Base-by-base conservation (phyloP, 495 filamentous ascomycete species). In the Pseudotulostoma volvatum region DNA sequence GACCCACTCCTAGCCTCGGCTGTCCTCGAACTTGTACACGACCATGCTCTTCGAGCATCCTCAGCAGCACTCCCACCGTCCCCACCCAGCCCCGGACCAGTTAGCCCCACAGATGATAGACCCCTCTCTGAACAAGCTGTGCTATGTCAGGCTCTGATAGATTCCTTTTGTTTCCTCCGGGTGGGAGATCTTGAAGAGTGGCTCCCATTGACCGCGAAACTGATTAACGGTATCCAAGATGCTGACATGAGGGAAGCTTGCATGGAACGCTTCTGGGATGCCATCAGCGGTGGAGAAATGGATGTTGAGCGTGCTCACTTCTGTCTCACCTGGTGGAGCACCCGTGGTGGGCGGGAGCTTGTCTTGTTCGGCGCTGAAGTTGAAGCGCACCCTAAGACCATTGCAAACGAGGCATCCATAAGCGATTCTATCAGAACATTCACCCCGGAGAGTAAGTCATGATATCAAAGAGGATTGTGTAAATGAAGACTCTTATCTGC, bases 281-380 rank as follows among this genome's bases (percentile, higher is more conserved):
- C 84, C 1, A 43, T 96, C 31, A 77, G 76, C 17, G 73, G 69
- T 43, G 86, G 88, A 5, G 87, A 95, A 59, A 88, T 95, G 78
- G 87, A 95, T 60, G 74, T 93, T 34, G 82, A 93, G 48, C 66
- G 84, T 18, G 76, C 82, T 7, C 76, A 79, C 35, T 64, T 82
- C 33, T 88, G 77, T 41, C 79, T 92, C 18, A 73, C 74, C 9
- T 97, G 90, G 90, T 97, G 90, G 90, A 70, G 61, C 38, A 78
- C 74, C 1, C 54, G 58, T 32, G 79, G 80, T 11, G 81, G 81
- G 0, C 61, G 79, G 31, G 76, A 83, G 44, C 57, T 66, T 45
- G 63, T 84, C 9, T 48, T 84, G 0, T 76, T 68, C 52, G 77
- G 76, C 3, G 49, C 52, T 9, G 61, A 67, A 35, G 20, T 44